phyloP scores from a whole-genome alignment of 2,329 filamentous ascomycete genomes.

The Dothideomycetidae sp. region DNA sequence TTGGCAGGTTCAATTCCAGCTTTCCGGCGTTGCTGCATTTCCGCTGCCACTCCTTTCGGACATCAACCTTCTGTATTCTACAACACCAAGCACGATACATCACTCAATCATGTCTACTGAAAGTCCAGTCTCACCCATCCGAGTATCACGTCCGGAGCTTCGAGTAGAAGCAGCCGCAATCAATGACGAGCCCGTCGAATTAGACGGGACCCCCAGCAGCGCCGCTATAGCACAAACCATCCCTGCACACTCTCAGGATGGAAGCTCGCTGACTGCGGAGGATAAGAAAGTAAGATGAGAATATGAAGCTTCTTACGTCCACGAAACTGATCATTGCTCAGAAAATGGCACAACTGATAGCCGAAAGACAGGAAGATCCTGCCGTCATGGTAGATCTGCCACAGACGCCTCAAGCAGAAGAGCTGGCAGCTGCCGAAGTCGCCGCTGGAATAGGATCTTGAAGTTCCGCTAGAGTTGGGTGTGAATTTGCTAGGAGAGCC shows the following conservation, averaged over 20 bases:
- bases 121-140: conserved; percentile 17
- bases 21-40: no score
- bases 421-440: conserved; percentile 22
- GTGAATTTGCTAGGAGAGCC: no score
- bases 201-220: conserved; percentile 26
- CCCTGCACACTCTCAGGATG: conserved; percentile 1
- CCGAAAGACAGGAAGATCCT: conserved; percentile 26
- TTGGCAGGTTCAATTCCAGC: no score
- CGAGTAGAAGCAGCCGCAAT: conserved; percentile 27
- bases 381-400: conserved; percentile 34
- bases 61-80: no score
- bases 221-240: conserved; percentile 13
- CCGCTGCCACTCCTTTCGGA: no score
- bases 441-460: no score
- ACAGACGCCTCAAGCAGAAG: conserved; percentile 29
- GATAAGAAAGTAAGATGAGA: conserved; percentile 1
- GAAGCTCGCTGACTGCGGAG: background rate
- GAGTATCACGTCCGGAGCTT: conserved; percentile 19
- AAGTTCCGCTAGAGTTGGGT: no score
- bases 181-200: conserved; percentile 30
- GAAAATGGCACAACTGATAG: conserved; percentile 27
- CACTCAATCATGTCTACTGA: conserved; percentile 3
- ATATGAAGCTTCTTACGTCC: no score
- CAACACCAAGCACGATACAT: no score
- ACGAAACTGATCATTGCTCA: no score